phyloP scores from a whole-genome alignment of 116 monocot species.

The Trichopus zeylanicus region DNA sequence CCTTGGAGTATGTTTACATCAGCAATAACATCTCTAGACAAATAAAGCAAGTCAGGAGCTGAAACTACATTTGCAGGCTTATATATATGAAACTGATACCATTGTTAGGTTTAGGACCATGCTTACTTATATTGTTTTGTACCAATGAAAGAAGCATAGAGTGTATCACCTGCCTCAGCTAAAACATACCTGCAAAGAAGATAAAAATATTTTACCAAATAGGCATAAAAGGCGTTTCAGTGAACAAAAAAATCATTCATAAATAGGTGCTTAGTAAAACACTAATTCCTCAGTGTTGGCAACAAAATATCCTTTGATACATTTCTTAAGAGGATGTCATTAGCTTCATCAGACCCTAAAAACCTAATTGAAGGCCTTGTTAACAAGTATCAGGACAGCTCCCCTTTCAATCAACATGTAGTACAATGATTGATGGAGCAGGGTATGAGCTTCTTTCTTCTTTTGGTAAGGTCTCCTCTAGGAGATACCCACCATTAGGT shows the following conservation, averaged over 20 bases:
- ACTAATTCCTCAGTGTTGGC: no score
- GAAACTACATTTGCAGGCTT: not conserved
- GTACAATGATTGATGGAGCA: no score
- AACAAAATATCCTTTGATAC: no score
- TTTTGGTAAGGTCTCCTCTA: no score
- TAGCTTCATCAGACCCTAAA: no score
- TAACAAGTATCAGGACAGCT: no score
- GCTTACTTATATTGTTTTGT: slow-evolving; percentile 97
- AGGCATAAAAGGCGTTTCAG: not conserved
- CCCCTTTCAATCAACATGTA: no score
- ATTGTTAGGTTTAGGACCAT: not conserved
- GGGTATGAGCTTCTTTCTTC: no score
- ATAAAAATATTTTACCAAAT: not conserved
- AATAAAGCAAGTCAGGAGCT: not conserved
- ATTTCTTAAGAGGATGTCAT: no score
- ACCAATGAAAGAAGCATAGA: slow-evolving; percentile 97
- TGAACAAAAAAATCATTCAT: not conserved
- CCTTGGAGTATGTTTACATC: slow-evolving; percentile 99
- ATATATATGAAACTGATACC: not conserved
- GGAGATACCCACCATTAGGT: no score
- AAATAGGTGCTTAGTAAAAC: not conserved
- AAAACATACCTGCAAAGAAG: slow-evolving; percentile 85
- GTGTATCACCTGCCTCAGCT: slow-evolving; percentile 86
- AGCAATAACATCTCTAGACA: slow-evolving; percentile 73
- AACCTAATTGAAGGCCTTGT: no score